Conservation (phyloP, 768 basidiomycete species). For the Phaffia tasmanica region DNA sequence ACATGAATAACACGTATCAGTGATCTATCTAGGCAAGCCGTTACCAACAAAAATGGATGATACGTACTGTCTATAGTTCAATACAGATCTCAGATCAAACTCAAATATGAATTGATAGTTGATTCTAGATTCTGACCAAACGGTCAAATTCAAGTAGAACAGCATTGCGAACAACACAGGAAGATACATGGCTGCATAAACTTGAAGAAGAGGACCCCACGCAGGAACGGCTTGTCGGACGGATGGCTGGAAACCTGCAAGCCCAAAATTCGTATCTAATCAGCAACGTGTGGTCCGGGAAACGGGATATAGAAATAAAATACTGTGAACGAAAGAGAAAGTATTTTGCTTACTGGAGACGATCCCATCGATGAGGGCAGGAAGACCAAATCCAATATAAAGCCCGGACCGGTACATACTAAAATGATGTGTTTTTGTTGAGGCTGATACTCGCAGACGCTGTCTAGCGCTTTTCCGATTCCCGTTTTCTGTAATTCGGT, state of each 20-base stretch:
- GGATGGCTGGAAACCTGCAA: conserved; percentile 48
- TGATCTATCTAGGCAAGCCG: background rate
- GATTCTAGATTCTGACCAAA: conserved; percentile 59
- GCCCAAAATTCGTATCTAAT: background rate
- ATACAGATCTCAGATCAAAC: conserved; percentile 54
- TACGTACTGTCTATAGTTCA: conserved; percentile 65
- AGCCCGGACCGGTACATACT: conserved; percentile 66
- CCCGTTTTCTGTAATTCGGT: conserved; percentile 46
- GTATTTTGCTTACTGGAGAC: conserved; percentile 47
- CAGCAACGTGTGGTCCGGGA: background rate
- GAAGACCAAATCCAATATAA: conserved; percentile 58
- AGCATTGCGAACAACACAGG: conserved; percentile 65
- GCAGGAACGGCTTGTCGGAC: conserved; percentile 51
- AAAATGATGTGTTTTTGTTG: conserved; percentile 53
- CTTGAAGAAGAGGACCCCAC: conserved; percentile 62
- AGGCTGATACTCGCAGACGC: conserved; percentile 50
- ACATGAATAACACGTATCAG: background rate
- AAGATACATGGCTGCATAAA: conserved; percentile 64
- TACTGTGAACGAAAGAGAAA: background rate
- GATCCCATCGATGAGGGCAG: conserved; percentile 55
- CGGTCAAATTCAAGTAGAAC: conserved; percentile 69
- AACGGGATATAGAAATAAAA: background rate
- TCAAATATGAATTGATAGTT: conserved; percentile 93
- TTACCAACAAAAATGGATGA: background rate
- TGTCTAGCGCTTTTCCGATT: conserved; percentile 65